Base-by-base conservation (phyloP, 371 early-diverging fungal genomes). In the Parasitella parasitica region DNA sequence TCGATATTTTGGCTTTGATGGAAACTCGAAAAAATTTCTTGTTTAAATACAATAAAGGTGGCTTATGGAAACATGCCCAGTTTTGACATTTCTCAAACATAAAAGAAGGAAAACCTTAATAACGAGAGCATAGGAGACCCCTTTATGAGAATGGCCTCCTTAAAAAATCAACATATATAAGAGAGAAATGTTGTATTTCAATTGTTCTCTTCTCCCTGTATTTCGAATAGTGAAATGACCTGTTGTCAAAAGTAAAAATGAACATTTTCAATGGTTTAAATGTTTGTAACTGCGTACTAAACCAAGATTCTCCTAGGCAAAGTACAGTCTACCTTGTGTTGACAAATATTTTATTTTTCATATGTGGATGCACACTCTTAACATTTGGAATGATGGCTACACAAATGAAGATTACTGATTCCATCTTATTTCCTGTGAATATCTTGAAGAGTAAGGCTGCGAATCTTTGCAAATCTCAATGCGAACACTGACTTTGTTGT, bases 241-340 rank as follows among this genome's bases (percentile, higher is more conserved):
- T 78, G 78, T 64, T 78, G 78, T 75, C 73, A 75, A 70, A 72
- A 75, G 78, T 78, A 52, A 30, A 13, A 38, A 49, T 46, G 12
- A 4, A 12, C 12, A 16, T 18, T 2, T 16, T 39, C 0, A 18
- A 3, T 9, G 3, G 0, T 24, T 46, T 24, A n/a, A 1, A 4
- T 18, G 4, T 18, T 2, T 4, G 4, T 18, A 7, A 26, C 48
- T 24, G 24, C 26, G 8, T 26, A 48, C 24, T 48, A 38, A 61
- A 35, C 49, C 52, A 16, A 12, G 15, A 28, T 5, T 16, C 13
- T 46, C 24, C 18, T 67, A 78, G 78, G 51, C 63, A 75, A 57
- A 71, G 76, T 59, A 55, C 48, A 59, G 22, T 67, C 6, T 75
- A 75, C 38, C 49, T 78, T 24, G 53, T 78, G 9, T 36, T 68